Evolutionary conservation across 164 flowering plant species (phyloP), one percentile per base, ranked within the genome.

Genomic region (Magnolia officinalis): DNA sequence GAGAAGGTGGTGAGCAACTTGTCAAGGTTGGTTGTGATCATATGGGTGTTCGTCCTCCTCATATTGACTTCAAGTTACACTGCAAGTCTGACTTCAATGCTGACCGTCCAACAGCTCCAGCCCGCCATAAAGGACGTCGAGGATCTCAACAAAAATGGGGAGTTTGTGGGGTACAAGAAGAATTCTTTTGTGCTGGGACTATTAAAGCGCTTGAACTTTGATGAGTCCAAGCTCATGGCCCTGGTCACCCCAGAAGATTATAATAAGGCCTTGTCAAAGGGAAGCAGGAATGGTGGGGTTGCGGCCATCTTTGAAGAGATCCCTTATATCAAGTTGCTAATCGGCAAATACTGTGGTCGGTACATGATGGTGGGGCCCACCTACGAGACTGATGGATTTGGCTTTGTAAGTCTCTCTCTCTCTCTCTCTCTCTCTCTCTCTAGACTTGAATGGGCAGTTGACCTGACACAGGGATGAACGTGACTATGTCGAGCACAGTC

Each of bases 31-130:
- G 86, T 88, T 10, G 76, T 87, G 70, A 72, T 83, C 21, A 71
- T 89, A 50, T 91, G 95, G 95, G 68, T 83, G 9, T 87, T 89
- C 59, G 87, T 87, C 8, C 87, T 87, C 29, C 80, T 84, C 6
- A 77, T 89, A 8, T 73, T 91, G 2, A 83, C 74, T 1, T 80
- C 83, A 1, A 85, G 85, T 66, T 91, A 89, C 74, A 85, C 89
- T 0, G 91, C 91, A n/a, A 91, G 88, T 52, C 83, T 89, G 50
- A 76, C 90, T 4, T 87, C 91, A 0, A 84, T 83, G 77, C 63
- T 89, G 8, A 88, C 90, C 4, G 86, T 88, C 2, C 80, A 78
- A 63, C 80, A 76, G 65, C 86, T 88, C 8, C 81, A 74, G 50
- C 90, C 92, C 0, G 55, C 83, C 0, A 73, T 85, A 0, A 82